phyloP scores from a whole-genome alignment of 306 rosid species.

The Erythrophleum fordii region DNA sequence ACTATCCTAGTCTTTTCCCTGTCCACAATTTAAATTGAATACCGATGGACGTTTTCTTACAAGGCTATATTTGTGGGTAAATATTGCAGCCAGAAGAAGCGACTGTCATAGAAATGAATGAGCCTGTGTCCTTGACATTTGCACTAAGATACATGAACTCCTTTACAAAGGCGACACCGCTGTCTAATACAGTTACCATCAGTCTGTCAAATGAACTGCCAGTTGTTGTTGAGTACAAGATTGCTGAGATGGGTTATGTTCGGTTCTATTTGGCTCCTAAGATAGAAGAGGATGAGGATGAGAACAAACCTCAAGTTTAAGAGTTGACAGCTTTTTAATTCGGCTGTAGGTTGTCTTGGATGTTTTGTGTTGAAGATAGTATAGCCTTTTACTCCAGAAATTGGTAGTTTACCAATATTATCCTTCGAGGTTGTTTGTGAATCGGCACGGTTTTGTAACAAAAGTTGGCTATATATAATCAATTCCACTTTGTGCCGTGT shows the following conservation, averaged over 20 bases:
- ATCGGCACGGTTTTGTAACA: too few species aligned
- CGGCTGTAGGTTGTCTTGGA: too few species aligned
- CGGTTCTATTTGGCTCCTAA: slow-evolving; percentile 95
- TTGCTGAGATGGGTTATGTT: slow-evolving; percentile 59
- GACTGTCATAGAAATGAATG: slow-evolving; percentile 73
- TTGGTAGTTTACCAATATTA: too few species aligned
- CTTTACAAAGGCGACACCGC: slow-evolving; percentile 87
- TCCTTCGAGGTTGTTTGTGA: too few species aligned
- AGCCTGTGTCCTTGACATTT: slow-evolving; percentile 86
- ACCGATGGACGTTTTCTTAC: not conserved
- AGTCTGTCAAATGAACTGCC: slow-evolving; percentile 67
- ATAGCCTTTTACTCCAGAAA: too few species aligned
- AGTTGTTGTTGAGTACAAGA: slow-evolving; percentile 63
- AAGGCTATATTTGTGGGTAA: not conserved
- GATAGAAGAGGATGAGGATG: slow-evolving; percentile 87
- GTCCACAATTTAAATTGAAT: not conserved
- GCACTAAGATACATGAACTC: slow-evolving; percentile 94
- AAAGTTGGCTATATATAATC: too few species aligned
- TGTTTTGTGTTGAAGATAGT: too few species aligned
- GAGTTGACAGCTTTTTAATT: too few species aligned
- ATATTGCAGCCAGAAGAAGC: slow-evolving; percentile 66
- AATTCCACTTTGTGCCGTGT: too few species aligned
- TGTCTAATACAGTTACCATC: slow-evolving; percentile 71
- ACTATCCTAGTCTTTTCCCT: not conserved
- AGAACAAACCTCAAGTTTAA: slow-evolving; percentile 45